phyloP scores from a whole-genome alignment of 2,329 filamentous ascomycete species.

The Falciphora oryzae region DNA sequence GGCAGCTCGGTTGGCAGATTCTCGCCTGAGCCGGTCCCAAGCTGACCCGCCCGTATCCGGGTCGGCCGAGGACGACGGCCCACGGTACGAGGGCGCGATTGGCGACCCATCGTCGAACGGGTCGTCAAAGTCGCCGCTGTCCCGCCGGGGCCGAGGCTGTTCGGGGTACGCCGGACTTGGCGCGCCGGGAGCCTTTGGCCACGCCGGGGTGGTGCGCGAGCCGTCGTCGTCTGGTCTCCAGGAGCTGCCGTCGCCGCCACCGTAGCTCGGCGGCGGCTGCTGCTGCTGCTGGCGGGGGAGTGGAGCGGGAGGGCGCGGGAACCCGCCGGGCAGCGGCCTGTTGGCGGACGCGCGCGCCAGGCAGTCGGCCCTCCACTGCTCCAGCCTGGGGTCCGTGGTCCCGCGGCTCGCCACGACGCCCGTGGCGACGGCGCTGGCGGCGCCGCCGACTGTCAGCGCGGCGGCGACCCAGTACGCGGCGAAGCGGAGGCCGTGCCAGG shows the following conservation, averaged over 20 bases:
- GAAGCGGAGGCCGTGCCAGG: conserved; percentile 17
- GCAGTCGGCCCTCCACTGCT: background rate
- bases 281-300: background rate
- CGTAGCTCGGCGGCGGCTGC: background rate
- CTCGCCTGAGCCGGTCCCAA: conserved; percentile 17
- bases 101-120: conserved; percentile 18
- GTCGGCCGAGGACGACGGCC: background rate
- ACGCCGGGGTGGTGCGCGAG: background rate
- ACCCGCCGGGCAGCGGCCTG: background rate
- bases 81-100: conserved; percentile 12
- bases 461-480: conserved; percentile 11
- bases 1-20: background rate
- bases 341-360: too few species aligned
- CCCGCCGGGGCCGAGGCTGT: background rate
- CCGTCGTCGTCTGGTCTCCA: conserved; percentile 1
- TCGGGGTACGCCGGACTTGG: background rate
- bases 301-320: background rate
- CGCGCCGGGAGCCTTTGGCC: conserved; percentile 2
- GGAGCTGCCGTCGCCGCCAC: conserved; percentile 1
- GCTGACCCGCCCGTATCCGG: conserved; percentile 11
- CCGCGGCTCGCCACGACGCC: background rate
- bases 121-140: conserved; percentile 7
- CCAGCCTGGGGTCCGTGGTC: background rate
- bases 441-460: background rate
- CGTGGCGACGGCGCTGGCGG: background rate